Percentiles rank a stretch among this genome's conserved stretches.
Evolutionary conservation across 495 filamentous ascomycete genomes (phyloP).

Genomic region (Achaetomiella virescens): DNA sequence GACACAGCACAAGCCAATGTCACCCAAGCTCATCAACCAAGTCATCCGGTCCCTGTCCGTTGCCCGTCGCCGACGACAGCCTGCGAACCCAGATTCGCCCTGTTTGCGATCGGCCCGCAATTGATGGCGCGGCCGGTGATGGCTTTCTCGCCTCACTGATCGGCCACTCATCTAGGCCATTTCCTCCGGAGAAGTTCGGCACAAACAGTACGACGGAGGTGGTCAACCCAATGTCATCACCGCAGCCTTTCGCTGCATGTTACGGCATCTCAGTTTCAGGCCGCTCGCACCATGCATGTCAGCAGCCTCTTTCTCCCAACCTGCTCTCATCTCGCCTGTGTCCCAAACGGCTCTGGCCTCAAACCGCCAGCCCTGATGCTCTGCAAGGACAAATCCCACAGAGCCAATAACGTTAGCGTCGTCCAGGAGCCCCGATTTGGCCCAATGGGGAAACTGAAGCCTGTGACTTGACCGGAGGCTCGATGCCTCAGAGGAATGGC

Average conservation of each 20-base stretch:
- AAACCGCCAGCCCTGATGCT: constrained; percentile 13
- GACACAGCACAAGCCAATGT: not conserved
- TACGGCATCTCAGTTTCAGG: no score
- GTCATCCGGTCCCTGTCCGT: constrained; percentile 4
- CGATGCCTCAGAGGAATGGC: not conserved
- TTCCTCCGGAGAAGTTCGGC: not conserved
- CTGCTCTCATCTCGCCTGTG: not conserved
- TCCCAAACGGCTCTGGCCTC: not conserved
- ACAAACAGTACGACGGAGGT: not conserved
- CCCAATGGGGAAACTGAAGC: constrained; percentile 22
- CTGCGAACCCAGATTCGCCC: constrained; percentile 2
- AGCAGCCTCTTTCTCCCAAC: not conserved
- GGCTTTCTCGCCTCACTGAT: no score
- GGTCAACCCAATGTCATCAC: constrained; percentile 1
- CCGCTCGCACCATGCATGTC: not conserved
- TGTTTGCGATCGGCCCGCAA: constrained; percentile 13
- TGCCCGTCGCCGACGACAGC: not conserved
- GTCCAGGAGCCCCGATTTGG: not conserved
- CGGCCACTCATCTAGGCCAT: no score
- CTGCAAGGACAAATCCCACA: constrained; percentile 24
- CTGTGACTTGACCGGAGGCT: not conserved
- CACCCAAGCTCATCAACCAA: constrained; percentile 4
- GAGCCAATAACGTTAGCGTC: constrained; percentile 18
- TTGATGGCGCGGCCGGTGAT: not conserved
- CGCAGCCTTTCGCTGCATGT: not conserved